Base-by-base conservation (phyloP, 352 stramenopile genomes). In the Pythium brassicae region DNA sequence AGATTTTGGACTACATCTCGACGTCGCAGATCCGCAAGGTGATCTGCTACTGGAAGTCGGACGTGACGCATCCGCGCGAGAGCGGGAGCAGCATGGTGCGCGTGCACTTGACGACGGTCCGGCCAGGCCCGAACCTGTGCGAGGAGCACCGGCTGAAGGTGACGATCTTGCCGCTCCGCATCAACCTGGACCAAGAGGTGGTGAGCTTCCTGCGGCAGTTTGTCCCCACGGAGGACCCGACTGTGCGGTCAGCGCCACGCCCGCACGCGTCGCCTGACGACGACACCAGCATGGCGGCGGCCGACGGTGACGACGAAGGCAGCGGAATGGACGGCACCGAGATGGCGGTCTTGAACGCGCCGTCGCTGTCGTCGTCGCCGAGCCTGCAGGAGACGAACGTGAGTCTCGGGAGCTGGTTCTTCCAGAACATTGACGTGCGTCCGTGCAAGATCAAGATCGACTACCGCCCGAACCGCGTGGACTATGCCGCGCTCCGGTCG, bases 371-470 rank as follows among this genome's bases (percentile, higher is more conserved):
- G 11, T 42, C 54, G 5, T 58, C 57, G 27, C 59, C 47, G 32
- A 37, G 8, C 4, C 53, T 78, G 14, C 63, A 70, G 5, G 76
- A 85, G 57, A 74, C 72, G 9, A 64, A 75, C 14, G 69, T 78
- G 25, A 81, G 59, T 34, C 49, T 89, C 10, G 71, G 69, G 19
- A 69, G 56, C 9, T 95, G 79, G 83, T 95, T 95, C 50, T 95
- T 94, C 69, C 86, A 95, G 66, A 93, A 67, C 54, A 79, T 95
- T 22, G 86, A 95, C 51, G 74, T 95, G 29, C 86, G 86, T 17
- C 78, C 86, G 15, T 93, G 83, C 68, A 94, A 95, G 62, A 94
- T 95, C 61, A 95, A 95, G 62, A 95, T 95, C 49, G 86, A 95
- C 55, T 95, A 95, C 53, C 78, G 84, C 1, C 86, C 86, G 14